A percentile compares a stretch with the other conserved stretches of the same genome.
These are phyloP conservation scores for Pulveroboletus sp. DNA, from an alignment of 768 basidiomycete genomes.

Conservation along the genomic window DNA sequence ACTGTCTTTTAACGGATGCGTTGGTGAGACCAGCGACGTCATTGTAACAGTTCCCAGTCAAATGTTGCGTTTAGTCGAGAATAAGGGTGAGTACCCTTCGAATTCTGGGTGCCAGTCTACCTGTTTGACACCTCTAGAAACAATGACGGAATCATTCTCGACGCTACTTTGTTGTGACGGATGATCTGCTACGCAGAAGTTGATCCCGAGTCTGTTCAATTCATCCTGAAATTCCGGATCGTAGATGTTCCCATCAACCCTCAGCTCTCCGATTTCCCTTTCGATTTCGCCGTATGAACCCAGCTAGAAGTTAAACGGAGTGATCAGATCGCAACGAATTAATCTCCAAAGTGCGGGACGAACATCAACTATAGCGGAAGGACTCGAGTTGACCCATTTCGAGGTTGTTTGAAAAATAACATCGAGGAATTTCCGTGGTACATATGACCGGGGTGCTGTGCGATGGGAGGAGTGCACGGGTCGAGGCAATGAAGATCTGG, in stretches of 20 bases:
- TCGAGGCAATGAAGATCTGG: too few species aligned
- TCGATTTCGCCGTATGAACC: conserved; percentile 35
- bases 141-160: conserved; percentile 23
- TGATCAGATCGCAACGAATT: too few species aligned
- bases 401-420: conserved; percentile 29
- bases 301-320: conserved; percentile 21
- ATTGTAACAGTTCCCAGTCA: conserved; percentile 7
- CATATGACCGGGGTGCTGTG: too few species aligned
- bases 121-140: conserved; percentile 26
- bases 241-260: conserved; percentile 34
- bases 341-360: too few species aligned
- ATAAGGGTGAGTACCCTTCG: conserved; percentile 17
- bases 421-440: conserved; percentile 36
- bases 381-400: conserved; percentile 41
- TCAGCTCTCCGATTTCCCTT: conserved; percentile 26
- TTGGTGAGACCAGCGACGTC: conserved; percentile 24
- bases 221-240: conserved; percentile 12
- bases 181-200: conserved; percentile 11
- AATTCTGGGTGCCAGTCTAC: conserved; percentile 2
- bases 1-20: conserved; percentile 33
- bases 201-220: conserved; percentile 3
- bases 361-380: conserved; percentile 32
- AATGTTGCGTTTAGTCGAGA: not conserved
- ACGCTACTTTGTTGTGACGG: conserved; percentile 6
- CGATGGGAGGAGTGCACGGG: too few species aligned